Evolutionary conservation across 805 yeast genomes (phyloP).

Genomic region (Nakazawaea wyomingensis): DNA sequence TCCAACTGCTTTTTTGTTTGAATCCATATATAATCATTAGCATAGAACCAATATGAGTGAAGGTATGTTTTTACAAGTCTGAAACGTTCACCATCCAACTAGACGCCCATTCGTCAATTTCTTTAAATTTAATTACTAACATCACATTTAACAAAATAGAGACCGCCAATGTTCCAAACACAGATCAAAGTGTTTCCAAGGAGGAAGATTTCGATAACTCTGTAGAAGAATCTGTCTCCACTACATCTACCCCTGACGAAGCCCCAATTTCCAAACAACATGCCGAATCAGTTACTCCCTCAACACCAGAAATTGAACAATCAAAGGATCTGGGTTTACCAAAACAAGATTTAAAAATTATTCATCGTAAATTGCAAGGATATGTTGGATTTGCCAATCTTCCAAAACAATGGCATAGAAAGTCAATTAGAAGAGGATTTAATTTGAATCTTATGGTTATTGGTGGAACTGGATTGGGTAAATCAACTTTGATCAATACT

Average conservation of each 20-base stretch:
- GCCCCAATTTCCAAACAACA: not conserved
- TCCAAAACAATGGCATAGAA: constrained; percentile 98
- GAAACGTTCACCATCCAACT: no score
- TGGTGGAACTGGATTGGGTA: constrained; percentile 90
- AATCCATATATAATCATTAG: not conserved
- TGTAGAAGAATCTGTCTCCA: constrained; percentile 8
- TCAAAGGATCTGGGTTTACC: not conserved
- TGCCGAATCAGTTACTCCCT: not conserved
- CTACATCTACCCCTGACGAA: constrained; percentile 7
- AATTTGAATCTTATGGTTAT: constrained; percentile 83
- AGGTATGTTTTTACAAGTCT: no score
- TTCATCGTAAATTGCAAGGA: constrained; percentile 80
- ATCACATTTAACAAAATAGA: not conserved
- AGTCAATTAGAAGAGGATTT: constrained; percentile 86
- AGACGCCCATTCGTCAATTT: not conserved
- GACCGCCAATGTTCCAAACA: not conserved
- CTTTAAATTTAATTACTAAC: not conserved
- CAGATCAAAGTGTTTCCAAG: constrained; percentile 3
- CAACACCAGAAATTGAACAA: not conserved
- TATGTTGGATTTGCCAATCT: constrained; percentile 96
- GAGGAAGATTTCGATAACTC: constrained; percentile 10
- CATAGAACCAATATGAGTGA: not conserved
- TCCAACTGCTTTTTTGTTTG: no score
- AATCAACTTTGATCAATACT: constrained; percentile 86
- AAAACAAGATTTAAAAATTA: constrained; percentile 47